These are phyloP conservation scores for Salix viminalis DNA, from an alignment of 345 rosid species.

Conservation along the genomic window DNA sequence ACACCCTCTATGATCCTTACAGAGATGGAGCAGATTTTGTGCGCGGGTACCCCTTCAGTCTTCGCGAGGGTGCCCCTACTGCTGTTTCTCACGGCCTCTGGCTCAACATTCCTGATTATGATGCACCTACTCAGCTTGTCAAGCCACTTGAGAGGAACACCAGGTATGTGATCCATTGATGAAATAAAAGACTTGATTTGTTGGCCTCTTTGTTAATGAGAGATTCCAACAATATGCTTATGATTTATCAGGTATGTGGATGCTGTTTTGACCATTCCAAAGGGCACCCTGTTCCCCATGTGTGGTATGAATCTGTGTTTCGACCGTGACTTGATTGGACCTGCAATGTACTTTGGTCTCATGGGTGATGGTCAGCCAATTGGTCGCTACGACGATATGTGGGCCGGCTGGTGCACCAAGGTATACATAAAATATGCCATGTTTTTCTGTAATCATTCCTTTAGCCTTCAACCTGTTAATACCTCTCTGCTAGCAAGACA, in stretches of 20 bases:
- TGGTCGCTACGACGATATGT: conserved; percentile 92
- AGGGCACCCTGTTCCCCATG: conserved; percentile 95
- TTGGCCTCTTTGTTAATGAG: neutral
- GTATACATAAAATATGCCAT: conserved; percentile 15
- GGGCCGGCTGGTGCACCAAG: conserved; percentile 99
- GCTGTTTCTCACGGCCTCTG: conserved; percentile 98
- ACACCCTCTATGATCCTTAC: conserved; percentile 87
- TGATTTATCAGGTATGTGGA: conserved; percentile 61
- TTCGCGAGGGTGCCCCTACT: conserved; percentile 88
- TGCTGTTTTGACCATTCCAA: conserved; percentile 83
- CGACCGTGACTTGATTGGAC: conserved; percentile 88
- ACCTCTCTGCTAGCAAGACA: too few relatives aligned
- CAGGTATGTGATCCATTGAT: conserved; percentile 37
- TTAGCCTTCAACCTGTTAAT: neutral
- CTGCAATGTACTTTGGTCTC: conserved; percentile 97
- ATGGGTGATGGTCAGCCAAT: conserved; percentile 99
- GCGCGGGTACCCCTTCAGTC: conserved; percentile 95
- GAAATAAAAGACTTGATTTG: neutral
- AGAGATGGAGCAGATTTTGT: conserved; percentile 91
- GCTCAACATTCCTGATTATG: conserved; percentile 98
- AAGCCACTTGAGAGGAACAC: conserved; percentile 91
- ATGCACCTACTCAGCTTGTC: conserved; percentile 98
- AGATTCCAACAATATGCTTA: neutral
- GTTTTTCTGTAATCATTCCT: too few relatives aligned
- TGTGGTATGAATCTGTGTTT: conserved; percentile 97